A percentile compares a stretch with the other conserved stretches of the same genome.
phyloP scores from a whole-genome alignment of 331 rosid genomes.

The Dryas integrifolia region DNA sequence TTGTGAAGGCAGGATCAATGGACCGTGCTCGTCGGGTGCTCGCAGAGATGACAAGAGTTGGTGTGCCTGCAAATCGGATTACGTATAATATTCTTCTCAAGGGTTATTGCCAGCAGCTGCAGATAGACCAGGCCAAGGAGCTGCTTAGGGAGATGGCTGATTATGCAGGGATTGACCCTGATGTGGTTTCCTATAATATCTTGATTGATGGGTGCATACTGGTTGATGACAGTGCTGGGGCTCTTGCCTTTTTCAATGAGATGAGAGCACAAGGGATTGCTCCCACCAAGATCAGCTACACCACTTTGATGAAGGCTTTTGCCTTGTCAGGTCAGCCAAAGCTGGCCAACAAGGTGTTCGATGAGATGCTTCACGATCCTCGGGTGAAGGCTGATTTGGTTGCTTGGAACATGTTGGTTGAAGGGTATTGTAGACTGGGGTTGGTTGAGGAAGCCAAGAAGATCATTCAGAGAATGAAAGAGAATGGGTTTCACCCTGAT shows the following conservation, averaged over 20 bases:
- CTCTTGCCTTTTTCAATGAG: conserved; percentile 77
- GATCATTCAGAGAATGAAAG: conserved; percentile 73
- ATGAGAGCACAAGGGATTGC: conserved; percentile 90
- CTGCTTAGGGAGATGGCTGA: conserved; percentile 78
- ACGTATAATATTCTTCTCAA: conserved; percentile 84
- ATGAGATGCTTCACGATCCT: conserved; percentile 76
- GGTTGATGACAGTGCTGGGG: conserved; percentile 89
- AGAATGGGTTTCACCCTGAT: conserved; percentile 65
- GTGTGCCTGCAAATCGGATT: conserved; percentile 68
- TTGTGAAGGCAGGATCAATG: conserved; percentile 77
- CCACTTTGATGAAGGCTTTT: conserved; percentile 94
- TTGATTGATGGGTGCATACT: conserved; percentile 84
- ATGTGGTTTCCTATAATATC: conserved; percentile 85
- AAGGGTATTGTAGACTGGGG: conserved; percentile 85
- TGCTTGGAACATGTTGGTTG: conserved; percentile 96
- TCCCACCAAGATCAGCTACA: conserved; percentile 93
- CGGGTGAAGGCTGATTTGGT: conserved; percentile 76
- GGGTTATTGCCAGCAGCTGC: conserved; percentile 83
- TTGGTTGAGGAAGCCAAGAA: conserved; percentile 76
- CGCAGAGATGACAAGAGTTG: conserved; percentile 80
- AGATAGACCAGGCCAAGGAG: conserved; percentile 69
- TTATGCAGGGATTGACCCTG: conserved; percentile 71
- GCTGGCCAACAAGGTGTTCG: conserved; percentile 82
- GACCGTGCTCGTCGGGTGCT: conserved; percentile 85
- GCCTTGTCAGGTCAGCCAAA: conserved; percentile 85